Evolutionary conservation across 2,329 filamentous ascomycete species (phyloP).

Genomic region (Fusarium mexicanum): DNA sequence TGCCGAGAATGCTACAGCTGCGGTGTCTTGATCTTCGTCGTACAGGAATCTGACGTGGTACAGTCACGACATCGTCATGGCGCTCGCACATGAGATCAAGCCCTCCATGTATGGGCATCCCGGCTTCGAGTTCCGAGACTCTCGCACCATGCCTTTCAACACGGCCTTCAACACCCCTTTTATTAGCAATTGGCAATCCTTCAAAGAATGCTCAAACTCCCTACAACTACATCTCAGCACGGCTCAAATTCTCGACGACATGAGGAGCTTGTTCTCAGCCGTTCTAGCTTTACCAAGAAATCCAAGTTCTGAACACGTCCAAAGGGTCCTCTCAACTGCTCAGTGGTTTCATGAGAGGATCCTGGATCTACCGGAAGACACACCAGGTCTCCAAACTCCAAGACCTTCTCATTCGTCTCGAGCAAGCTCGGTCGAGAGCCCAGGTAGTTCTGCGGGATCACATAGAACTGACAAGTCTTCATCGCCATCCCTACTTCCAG

Average conservation of each 20-base stretch:
- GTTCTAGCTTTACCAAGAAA: constrained; percentile 53
- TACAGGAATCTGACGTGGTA: constrained; percentile 19
- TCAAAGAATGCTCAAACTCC: constrained; percentile 52
- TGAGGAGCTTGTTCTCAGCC: constrained; percentile 57
- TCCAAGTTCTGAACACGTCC: constrained; percentile 49
- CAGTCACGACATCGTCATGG: constrained; percentile 59
- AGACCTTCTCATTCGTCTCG: constrained; percentile 24
- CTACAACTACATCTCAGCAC: constrained; percentile 58
- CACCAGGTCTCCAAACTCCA: constrained; percentile 22
- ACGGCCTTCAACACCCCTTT: constrained; percentile 60
- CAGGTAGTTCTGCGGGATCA: constrained; percentile 26
- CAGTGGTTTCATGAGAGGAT: constrained; percentile 54
- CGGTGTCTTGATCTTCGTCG: neutral
- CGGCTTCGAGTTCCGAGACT: constrained; percentile 55
- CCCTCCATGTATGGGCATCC: constrained; percentile 53
- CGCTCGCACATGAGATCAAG: constrained; percentile 57
- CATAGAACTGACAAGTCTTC: constrained; percentile 27
- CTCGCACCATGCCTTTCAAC: constrained; percentile 52
- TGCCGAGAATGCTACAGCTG: neutral
- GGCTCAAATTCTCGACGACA: constrained; percentile 61
- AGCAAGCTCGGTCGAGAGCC: constrained; percentile 17
- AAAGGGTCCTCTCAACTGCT: constrained; percentile 52
- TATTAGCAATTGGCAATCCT: constrained; percentile 53
- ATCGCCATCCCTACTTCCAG: constrained; percentile 43
- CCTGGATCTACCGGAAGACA: constrained; percentile 44